Evolutionary conservation across 129 eudicot genomes (phyloP).

Genomic region (Flaveria ramosissima): DNA sequence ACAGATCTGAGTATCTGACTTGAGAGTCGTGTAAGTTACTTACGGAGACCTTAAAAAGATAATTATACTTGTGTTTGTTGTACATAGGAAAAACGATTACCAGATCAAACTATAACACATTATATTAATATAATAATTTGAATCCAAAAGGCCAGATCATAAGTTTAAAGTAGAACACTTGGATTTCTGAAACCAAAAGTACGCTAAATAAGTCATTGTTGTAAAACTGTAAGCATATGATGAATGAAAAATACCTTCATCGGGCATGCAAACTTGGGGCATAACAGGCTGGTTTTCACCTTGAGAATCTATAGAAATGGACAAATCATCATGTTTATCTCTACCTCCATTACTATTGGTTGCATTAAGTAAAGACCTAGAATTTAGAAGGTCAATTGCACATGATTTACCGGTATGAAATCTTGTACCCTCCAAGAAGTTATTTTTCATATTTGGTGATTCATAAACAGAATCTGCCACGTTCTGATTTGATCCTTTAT

Average conservation of each 20-base stretch:
- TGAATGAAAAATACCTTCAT: constrained; percentile 53
- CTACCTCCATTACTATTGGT: constrained; percentile 35
- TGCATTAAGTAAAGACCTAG: constrained; percentile 33
- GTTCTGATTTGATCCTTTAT: constrained; percentile 62
- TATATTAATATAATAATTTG: constrained; percentile 9
- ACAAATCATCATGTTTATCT: constrained; percentile 28
- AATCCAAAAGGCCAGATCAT: constrained; percentile 24
- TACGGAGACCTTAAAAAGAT: not conserved
- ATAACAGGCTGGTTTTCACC: constrained; percentile 73
- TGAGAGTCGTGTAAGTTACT: constrained; percentile 14
- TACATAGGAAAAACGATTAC: not conserved
- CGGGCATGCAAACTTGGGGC: constrained; percentile 43
- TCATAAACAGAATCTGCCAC: constrained; percentile 44
- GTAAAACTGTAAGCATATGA: constrained; percentile 20
- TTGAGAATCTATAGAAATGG: constrained; percentile 52
- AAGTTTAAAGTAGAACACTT: not conserved
- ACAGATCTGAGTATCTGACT: not conserved
- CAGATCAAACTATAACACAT: constrained; percentile 14
- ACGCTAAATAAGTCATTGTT: constrained; percentile 10
- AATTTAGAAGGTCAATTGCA: constrained; percentile 32
- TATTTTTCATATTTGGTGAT: constrained; percentile 32
- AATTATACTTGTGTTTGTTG: constrained; percentile 1
- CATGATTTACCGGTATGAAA: constrained; percentile 22
- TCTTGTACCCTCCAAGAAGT: constrained; percentile 37
- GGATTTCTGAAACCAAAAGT: not conserved